Percentiles rank a stretch among this genome's conserved stretches.
phyloP scores from a whole-genome alignment of 106 monocot species.

The Dioscorea dumetorum region DNA sequence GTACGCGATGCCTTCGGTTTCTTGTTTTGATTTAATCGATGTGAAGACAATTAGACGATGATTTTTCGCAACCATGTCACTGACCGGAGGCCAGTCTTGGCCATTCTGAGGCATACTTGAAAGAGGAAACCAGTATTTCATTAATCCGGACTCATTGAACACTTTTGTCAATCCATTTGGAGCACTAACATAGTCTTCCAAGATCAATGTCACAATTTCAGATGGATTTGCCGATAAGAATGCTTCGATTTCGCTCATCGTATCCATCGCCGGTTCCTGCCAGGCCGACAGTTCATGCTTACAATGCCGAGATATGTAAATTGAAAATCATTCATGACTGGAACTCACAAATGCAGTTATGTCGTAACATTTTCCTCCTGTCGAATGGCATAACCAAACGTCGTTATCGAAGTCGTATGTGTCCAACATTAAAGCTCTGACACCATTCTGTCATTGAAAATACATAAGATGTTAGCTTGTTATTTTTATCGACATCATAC shows the following conservation, averaged over 20 bases:
- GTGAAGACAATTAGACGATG: conserved; percentile 76
- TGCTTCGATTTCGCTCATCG: conserved; percentile 63
- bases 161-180: conserved; percentile 70
- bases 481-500: too few relatives aligned
- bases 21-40: conserved; percentile 47
- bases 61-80: conserved; percentile 61
- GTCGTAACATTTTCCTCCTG: conserved; percentile 55
- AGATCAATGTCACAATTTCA: conserved; percentile 69
- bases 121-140: conserved; percentile 76
- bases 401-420: conserved; percentile 72
- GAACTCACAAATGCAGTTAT: conserved; percentile 77
- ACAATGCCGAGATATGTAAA: too few relatives aligned
- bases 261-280: conserved; percentile 65
- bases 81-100: conserved; percentile 65
- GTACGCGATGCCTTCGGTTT: conserved; percentile 75
- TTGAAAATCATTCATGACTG: too few relatives aligned
- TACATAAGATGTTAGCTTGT: not conserved
- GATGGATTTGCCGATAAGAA: conserved; percentile 69
- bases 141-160: conserved; percentile 55
- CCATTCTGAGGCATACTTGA: conserved; percentile 63
- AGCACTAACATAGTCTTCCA: conserved; percentile 73
- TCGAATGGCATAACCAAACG: conserved; percentile 82
- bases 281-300: not conserved
- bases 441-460: conserved; percentile 44
- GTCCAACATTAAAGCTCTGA: conserved; percentile 70